These are phyloP conservation scores for Leccinum truebloodii DNA, from an alignment of 768 basidiomycete genomes.

Conservation along the genomic window DNA sequence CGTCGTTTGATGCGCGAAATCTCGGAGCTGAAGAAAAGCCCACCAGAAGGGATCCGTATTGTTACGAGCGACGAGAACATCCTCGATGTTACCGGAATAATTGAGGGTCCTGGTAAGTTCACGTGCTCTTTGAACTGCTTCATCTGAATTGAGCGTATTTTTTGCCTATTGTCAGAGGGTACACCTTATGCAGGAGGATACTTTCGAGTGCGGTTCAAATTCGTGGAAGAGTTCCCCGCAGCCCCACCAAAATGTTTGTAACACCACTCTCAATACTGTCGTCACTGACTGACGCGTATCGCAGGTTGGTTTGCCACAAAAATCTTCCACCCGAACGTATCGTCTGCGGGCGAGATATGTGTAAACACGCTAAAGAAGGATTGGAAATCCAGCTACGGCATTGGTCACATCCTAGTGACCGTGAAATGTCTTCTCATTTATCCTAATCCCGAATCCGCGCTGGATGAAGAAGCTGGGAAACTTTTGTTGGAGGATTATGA, in stretches of 20 bases:
- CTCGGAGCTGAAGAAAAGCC: slow-evolving; percentile 73
- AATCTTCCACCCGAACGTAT: slow-evolving; percentile 98
- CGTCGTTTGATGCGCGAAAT: slow-evolving; percentile 90
- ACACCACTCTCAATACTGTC: background rate
- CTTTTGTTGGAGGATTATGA: slow-evolving; percentile 87
- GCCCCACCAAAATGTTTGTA: slow-evolving; percentile 86
- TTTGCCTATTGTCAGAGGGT: slow-evolving; percentile 42
- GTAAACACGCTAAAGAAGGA: slow-evolving; percentile 98
- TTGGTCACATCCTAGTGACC: slow-evolving; percentile 87
- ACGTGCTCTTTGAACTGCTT: background rate
- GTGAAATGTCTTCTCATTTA: slow-evolving; percentile 96
- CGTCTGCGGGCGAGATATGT: slow-evolving; percentile 87
- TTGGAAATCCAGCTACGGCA: slow-evolving; percentile 91
- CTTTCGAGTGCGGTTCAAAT: slow-evolving; percentile 78
- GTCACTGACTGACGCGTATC: slow-evolving; percentile 8
- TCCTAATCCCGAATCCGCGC: slow-evolving; percentile 93
- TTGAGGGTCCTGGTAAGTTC: slow-evolving; percentile 83
- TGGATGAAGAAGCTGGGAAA: slow-evolving; percentile 96
- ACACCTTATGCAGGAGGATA: slow-evolving; percentile 76
- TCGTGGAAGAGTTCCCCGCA: slow-evolving; percentile 92
- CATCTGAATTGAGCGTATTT: slow-evolving; percentile 9
- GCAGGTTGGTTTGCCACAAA: slow-evolving; percentile 90
- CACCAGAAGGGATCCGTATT: slow-evolving; percentile 92
- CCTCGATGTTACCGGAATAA: slow-evolving; percentile 82
- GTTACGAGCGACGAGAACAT: slow-evolving; percentile 86